Conservation (phyloP, 495 filamentous ascomycete species). For the Venustampulla echinocandica region DNA sequence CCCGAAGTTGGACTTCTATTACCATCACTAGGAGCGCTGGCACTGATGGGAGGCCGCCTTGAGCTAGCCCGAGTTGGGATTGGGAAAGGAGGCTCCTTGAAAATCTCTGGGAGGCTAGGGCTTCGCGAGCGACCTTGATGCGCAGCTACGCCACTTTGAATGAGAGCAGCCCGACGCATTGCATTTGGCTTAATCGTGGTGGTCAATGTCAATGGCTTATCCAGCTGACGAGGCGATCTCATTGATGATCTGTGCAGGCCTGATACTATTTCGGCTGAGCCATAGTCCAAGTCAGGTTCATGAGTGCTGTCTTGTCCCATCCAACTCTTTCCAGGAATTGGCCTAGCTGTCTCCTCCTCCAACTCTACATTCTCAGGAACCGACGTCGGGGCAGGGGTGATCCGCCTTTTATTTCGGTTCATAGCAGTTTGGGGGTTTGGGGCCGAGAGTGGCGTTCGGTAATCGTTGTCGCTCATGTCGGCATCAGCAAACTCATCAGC, state of each 20-base stretch:
- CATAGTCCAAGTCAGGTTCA: constrained; percentile 10
- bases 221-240: constrained; percentile 20
- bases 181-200: constrained; percentile 28
- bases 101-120: constrained; percentile 58
- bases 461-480: constrained; percentile 57
- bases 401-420: constrained; percentile 30
- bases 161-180: constrained; percentile 57
- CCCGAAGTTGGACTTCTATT: constrained; percentile 64
- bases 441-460: constrained; percentile 53
- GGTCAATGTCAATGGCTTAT: constrained; percentile 22
- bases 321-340: constrained; percentile 6
- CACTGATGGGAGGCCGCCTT: constrained; percentile 58
- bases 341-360: constrained; percentile 9
- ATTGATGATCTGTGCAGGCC: constrained; percentile 4
- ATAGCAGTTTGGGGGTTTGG: constrained; percentile 37
- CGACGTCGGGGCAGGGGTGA: constrained; percentile 18
- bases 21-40: constrained; percentile 62
- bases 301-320: constrained; percentile 4
- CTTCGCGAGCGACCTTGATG: constrained; percentile 63
- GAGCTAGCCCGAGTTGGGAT: constrained; percentile 87
- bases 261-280: constrained; percentile 13
- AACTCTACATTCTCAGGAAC: constrained; percentile 21
- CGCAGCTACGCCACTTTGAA: constrained; percentile 65
- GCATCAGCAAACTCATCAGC: constrained; percentile 48
- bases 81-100: constrained; percentile 67